These are phyloP conservation scores for Yamadazyma mexicana DNA, from an alignment of 1,139 yeast genomes.

Conservation along the genomic window DNA sequence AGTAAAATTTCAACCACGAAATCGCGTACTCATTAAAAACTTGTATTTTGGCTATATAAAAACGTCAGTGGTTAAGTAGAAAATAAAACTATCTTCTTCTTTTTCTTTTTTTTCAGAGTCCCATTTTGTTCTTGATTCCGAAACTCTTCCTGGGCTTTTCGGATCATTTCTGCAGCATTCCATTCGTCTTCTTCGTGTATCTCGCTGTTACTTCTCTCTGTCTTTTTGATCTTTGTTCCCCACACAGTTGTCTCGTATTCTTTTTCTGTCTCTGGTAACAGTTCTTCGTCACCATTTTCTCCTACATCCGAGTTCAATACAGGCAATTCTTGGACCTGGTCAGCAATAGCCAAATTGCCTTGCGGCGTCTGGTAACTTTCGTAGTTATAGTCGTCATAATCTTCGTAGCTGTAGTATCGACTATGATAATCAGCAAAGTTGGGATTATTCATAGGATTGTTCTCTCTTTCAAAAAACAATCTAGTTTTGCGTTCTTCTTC, in stretches of 20 bases:
- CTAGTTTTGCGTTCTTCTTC: constrained; percentile 60
- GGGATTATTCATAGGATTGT: constrained; percentile 30
- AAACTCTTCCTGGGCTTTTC: constrained; percentile 51
- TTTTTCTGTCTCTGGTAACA: not conserved
- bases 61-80: constrained; percentile 1
- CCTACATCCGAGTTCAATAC: not conserved
- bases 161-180: constrained; percentile 51
- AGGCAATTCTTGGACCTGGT: constrained; percentile 6
- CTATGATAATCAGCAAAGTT: constrained; percentile 6
- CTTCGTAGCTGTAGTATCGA: constrained; percentile 10
- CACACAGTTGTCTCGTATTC: constrained; percentile 48
- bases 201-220: constrained; percentile 23
- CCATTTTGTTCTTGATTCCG: constrained; percentile 27
- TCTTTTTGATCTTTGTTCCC: constrained; percentile 58
- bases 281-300: constrained; percentile 5
- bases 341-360: too few species aligned
- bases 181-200: constrained; percentile 33
- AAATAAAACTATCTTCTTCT: constrained; percentile 31
- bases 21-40: not conserved
- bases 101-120: constrained; percentile 28
- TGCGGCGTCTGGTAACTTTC: constrained; percentile 10
- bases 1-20: constrained; percentile 1
- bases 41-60: too few species aligned
- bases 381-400: constrained; percentile 14
- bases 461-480: constrained; percentile 59